phyloP scores from a whole-genome alignment of 306 rosid species.

The Biancaea sappan region DNA sequence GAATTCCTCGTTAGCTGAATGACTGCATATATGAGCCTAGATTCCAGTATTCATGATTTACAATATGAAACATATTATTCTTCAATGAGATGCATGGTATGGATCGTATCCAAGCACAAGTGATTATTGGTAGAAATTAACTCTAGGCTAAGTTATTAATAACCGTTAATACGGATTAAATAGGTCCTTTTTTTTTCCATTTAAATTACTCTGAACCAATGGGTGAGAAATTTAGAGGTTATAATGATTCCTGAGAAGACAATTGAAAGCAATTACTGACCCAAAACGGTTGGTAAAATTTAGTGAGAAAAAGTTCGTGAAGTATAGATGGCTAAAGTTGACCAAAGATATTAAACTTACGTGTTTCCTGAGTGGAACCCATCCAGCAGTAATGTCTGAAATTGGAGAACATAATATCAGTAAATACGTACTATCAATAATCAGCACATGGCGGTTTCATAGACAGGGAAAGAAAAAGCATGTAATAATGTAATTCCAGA shows the following conservation, averaged over 20 bases:
- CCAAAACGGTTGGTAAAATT: neutral
- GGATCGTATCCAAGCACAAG: neutral
- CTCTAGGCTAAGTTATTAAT: neutral
- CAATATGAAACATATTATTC: conserved; percentile 5
- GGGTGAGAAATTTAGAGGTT: neutral
- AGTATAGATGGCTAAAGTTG: neutral
- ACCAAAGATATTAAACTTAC: conserved; percentile 46
- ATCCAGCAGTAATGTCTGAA: conserved; percentile 75
- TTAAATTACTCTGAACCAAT: conserved; percentile 14
- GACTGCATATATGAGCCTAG: neutral
- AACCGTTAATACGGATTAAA: neutral
- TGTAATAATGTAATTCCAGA: conserved; percentile 2
- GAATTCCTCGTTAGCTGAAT: neutral
- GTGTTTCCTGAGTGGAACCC: conserved; percentile 58
- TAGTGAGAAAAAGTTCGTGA: neutral
- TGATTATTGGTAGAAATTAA: neutral
- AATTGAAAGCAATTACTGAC: neutral
- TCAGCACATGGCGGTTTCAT: conserved; percentile 21
- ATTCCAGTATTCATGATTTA: conserved; percentile 8
- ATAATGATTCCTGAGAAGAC: neutral
- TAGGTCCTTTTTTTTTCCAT: neutral
- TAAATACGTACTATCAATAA: conserved; percentile 29
- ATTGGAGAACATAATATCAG: conserved; percentile 40
- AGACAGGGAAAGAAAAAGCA: conserved; percentile 5
- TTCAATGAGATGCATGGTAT: conserved; percentile 4